Base-by-base conservation (phyloP, 1,284 basidiomycete genomes). In the Mycena citricolor region DNA sequence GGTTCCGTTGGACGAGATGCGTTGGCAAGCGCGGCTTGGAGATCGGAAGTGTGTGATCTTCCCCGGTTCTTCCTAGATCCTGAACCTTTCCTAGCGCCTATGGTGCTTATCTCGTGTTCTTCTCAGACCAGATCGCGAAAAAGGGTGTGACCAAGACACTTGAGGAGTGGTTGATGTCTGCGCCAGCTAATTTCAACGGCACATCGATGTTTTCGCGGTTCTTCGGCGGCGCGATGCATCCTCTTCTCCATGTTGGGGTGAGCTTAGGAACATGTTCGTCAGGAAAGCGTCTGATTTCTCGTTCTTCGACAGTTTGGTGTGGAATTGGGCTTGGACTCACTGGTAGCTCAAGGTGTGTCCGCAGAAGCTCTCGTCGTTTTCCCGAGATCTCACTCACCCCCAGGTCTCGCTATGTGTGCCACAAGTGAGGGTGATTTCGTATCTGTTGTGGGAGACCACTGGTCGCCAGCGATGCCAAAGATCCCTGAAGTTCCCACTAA, bases 241-340 rank as follows among this genome's bases (percentile, higher is more conserved):
- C 83, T 0, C 63, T 83, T 43, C 86, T 87, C 39, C 79, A 83
- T 54, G 62, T 75, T 26, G 83, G 83, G 28, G 79, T 81, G 60
- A 46, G 73, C 64, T 19, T n/a, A n/a, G n/a, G n/a, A n/a, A 58
- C 21, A 13, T 39, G 12, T 30, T 20, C 26, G n/a, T 28, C 35
- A 26, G 38, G 32, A 23, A 24, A 17, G 17, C 4, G 35, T 17
- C 13, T 41, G 36, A 39, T 19, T 21, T 7, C 21, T 41, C 28
- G 22, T 14, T 30, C n/a, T n/a, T n/a, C 22, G 32, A 13, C 46
- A 80, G 69, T 81, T 79, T 51, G 82, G 75, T 3, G 58, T 75
- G 3, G 83, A 85, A 53, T 86, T 86, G 53, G 68, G 68, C 0
- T 75, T 74, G 49, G 67, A 73, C 39, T 64, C 71, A 1, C 65